These are phyloP conservation scores for Ustilago xerochloae DNA, from an alignment of 1,284 basidiomycete species.

Conservation along the genomic window DNA sequence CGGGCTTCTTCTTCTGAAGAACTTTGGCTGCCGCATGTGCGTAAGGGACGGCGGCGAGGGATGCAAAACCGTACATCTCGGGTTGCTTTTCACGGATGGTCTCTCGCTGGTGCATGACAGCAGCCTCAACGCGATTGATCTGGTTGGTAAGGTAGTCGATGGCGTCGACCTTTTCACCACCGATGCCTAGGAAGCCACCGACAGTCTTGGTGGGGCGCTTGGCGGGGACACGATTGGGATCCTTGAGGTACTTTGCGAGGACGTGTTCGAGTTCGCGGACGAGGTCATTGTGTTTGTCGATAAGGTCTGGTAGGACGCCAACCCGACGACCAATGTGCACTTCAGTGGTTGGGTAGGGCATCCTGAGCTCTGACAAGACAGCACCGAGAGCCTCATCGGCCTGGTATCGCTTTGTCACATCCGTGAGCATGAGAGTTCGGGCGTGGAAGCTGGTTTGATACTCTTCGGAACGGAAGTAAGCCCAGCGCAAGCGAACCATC, in stretches of 20 bases:
- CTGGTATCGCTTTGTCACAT: conserved; percentile 80
- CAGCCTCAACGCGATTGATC: conserved; percentile 57
- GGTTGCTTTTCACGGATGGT: conserved; percentile 58
- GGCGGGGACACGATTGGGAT: conserved; percentile 78
- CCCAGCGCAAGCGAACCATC: conserved; percentile 61
- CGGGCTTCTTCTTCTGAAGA: conserved; percentile 46
- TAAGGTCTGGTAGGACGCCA: conserved; percentile 79
- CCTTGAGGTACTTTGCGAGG: conserved; percentile 82
- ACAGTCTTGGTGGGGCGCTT: conserved; percentile 80
- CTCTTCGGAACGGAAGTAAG: conserved; percentile 62
- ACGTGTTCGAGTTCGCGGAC: conserved; percentile 84
- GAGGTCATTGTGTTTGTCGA: conserved; percentile 85
- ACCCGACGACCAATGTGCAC: conserved; percentile 83
- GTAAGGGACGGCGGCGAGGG: conserved; percentile 61
- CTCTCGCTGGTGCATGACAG: conserved; percentile 70
- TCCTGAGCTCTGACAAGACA: conserved; percentile 72
- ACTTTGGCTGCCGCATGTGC: conserved; percentile 64
- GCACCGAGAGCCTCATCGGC: conserved; percentile 74
- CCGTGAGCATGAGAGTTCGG: conserved; percentile 74
- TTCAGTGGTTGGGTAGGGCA: conserved; percentile 84
- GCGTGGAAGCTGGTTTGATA: conserved; percentile 71
- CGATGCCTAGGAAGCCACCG: conserved; percentile 78
- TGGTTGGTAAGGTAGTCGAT: conserved; percentile 60
- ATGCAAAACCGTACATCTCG: conserved; percentile 65
- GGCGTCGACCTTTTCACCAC: conserved; percentile 75